Evolutionary conservation across 2,329 filamentous ascomycete species (phyloP), one percentile per base, ranked within the genome.

Genomic region (Huntiella abstrusa): DNA sequence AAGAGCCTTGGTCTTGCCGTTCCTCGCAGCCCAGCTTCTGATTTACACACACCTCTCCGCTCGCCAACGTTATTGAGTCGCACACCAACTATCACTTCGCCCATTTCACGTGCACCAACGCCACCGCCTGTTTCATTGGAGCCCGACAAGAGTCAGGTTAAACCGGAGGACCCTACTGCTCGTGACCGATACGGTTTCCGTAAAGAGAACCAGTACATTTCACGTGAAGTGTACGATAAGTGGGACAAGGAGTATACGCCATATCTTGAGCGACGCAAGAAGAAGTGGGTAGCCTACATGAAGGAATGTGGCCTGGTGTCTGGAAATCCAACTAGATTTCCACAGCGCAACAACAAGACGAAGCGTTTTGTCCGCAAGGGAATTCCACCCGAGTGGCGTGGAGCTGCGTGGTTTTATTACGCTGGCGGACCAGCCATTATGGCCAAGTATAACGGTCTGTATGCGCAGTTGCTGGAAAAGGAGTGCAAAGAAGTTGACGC

Each of bases 391-490:
- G 85, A 94, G 53, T 93, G 86, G 77, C 76, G 88, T 56, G 88
- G 88, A n/a, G 81, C 83, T 4, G 88, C 88, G 40, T 96, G 88
- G 88, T 96, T 93, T 60, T 95, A 83, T 64, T 96, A 95, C 58
- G 85, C 86, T 8, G 85, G 85, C 15, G 88, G 88, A 1, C 85
- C 85, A 17, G 76, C 78, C 40, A 80, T 85, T 53, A 60, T 94
- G 50, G 73, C 76, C 44, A 80, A 83, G 56, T 74, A 92, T 54
- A 71, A 76, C 4, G 83, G 83, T 1, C 65, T 88, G 12, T 96
- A 95, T 58, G 71, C 77, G 45, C 69, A 76, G 45, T 65, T 92
- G 35, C 66, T 91, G 32, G 65, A 71, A 47, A 68, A 73, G 50
- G 64, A 67, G 51, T 75, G 83, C 33, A 79, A 81, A 56, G 67